Evolutionary conservation across 2,329 filamentous ascomycete species (phyloP).

Genomic region (Stachybotrys elegans): DNA sequence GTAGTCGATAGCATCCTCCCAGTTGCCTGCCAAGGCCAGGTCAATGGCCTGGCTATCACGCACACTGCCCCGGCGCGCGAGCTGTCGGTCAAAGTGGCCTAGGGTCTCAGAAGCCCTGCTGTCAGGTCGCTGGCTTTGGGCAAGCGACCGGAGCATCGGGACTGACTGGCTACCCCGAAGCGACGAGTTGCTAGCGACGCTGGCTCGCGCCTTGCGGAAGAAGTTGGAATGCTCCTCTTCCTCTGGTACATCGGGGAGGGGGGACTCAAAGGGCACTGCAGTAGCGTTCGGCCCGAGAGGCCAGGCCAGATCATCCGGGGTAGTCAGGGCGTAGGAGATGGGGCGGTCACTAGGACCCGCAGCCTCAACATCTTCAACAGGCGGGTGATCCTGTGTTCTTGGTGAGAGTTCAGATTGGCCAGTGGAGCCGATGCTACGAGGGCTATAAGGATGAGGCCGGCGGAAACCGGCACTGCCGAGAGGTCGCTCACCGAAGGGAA

Average conservation of each 20-base stretch:
- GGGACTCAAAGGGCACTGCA: conserved; percentile 28
- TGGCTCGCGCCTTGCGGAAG: conserved; percentile 34
- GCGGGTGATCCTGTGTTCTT: too few species aligned
- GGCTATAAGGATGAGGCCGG: conserved; percentile 37
- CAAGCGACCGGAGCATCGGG: conserved; percentile 45
- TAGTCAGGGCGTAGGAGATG: conserved; percentile 35
- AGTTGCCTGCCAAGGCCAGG: conserved; percentile 35
- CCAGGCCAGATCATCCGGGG: conserved; percentile 38
- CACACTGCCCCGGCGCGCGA: conserved; percentile 25
- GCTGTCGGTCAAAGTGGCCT: conserved; percentile 36
- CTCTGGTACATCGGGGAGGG: conserved; percentile 56
- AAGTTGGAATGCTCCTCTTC: conserved; percentile 49
- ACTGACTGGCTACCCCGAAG: conserved; percentile 52
- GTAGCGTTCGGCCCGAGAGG: conserved; percentile 20
- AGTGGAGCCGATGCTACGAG: conserved; percentile 5
- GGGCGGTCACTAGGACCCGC: too few species aligned
- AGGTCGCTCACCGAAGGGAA: conserved; percentile 32
- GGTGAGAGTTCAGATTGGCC: too few species aligned
- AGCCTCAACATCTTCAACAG: too few species aligned
- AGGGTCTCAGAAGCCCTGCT: conserved; percentile 51
- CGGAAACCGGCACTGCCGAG: conserved; percentile 40
- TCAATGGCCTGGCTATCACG: conserved; percentile 9
- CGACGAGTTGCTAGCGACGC: conserved; percentile 45
- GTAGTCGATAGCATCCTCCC: conserved; percentile 68
- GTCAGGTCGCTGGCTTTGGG: conserved; percentile 31